These are phyloP conservation scores for Vickermania spadyakhi DNA, from an alignment of 208 protist species.

Conservation along the genomic window DNA sequence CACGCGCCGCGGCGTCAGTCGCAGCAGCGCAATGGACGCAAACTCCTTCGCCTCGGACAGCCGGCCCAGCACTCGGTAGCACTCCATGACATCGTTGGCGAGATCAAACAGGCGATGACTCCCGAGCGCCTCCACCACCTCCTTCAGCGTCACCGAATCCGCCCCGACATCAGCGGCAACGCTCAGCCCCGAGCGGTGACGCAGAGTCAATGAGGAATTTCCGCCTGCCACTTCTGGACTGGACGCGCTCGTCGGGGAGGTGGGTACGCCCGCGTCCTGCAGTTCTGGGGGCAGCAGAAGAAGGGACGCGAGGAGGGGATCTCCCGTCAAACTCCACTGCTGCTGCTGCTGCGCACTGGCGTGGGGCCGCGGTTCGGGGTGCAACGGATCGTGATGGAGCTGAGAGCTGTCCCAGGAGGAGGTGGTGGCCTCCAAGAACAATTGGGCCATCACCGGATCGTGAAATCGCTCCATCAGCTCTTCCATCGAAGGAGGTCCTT, in stretches of 20 bases:
- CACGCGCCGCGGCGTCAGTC: conserved; percentile 26
- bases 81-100: conserved; percentile 64
- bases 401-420: not conserved
- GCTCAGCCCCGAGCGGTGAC: not conserved
- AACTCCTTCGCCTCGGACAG: conserved; percentile 87
- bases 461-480: conserved; percentile 71
- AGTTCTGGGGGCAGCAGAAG: not conserved
- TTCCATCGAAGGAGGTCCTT: conserved; percentile 68
- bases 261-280: not conserved
- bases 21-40: conserved; percentile 55
- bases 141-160: conserved; percentile 56
- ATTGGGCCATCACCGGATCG: conserved; percentile 63
- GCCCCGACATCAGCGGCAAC: not conserved
- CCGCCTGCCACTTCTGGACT: not conserved
- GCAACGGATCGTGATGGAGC: not conserved
- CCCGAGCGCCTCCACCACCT: conserved; percentile 57
- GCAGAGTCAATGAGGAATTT: not conserved
- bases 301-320: not conserved
- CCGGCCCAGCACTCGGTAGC: conserved; percentile 75
- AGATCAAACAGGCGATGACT: conserved; percentile 51
- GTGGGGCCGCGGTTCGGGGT: not conserved
- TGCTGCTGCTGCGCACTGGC: not conserved
- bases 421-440: conserved; percentile 73
- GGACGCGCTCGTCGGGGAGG: not conserved
- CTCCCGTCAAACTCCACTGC: not conserved